Evolutionary conservation across 2,329 filamentous ascomycete genomes (phyloP).

Genomic region (Diaporthe sp.): DNA sequence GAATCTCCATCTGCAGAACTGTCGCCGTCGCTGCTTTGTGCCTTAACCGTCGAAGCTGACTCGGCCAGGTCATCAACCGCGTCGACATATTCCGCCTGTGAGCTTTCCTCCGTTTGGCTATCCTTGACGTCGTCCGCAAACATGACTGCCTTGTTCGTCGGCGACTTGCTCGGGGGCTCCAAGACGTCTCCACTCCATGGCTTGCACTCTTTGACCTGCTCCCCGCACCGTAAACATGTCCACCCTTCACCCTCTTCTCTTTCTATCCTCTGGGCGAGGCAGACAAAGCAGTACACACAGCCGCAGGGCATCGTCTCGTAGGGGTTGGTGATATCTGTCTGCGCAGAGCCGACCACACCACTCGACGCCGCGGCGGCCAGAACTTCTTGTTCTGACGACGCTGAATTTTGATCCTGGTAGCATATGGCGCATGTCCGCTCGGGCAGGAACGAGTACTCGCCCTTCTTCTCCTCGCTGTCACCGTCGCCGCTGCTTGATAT

Average conservation of each 20-base stretch:
- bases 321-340: conserved; percentile 95
- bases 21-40: conserved; percentile 36
- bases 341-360: conserved; percentile 86
- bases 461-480: conserved; percentile 61
- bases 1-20: conserved; percentile 38
- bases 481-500: conserved; percentile 56
- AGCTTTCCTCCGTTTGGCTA: conserved; percentile 40
- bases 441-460: conserved; percentile 86
- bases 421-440: conserved; percentile 97
- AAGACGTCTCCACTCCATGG: conserved; percentile 94
- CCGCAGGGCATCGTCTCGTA: conserved; percentile 92
- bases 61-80: conserved; percentile 25
- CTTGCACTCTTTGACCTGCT: conserved; percentile 83
- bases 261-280: conserved; percentile 89
- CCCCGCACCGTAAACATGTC: conserved; percentile 89
- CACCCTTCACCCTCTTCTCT: conserved; percentile 95
- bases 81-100: conserved; percentile 32
- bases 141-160: conserved; percentile 66
- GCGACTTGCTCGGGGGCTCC: conserved; percentile 59
- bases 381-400: conserved; percentile 79
- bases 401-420: conserved; percentile 90
- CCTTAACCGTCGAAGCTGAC: conserved; percentile 34
- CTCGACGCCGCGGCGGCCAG: conserved; percentile 74
- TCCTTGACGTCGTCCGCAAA: conserved; percentile 67
- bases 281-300: conserved; percentile 96